Conservation (phyloP, 139 green algal species). For the Gonium pectorale region DNA sequence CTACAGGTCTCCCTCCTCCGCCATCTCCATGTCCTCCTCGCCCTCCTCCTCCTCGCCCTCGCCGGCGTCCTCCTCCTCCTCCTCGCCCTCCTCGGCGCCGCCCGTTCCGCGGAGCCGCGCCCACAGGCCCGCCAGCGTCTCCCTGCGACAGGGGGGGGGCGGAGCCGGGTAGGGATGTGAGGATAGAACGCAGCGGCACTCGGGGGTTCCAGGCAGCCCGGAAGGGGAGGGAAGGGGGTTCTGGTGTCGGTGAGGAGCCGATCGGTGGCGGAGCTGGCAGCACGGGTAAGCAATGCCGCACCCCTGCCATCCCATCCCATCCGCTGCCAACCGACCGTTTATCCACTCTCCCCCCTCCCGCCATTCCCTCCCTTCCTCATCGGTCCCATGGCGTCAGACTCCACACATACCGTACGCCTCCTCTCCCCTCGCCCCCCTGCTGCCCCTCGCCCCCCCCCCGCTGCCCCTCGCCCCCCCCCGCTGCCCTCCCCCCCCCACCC, state of each 20-base stretch:
- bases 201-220: not conserved
- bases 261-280: too few species aligned
- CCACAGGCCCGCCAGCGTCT: not conserved
- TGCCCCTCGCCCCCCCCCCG: not conserved
- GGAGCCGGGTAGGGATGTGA: not conserved
- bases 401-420: not conserved
- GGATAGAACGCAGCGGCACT: not conserved
- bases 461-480: not conserved
- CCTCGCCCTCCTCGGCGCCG: not conserved
- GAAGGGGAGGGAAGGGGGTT: not conserved
- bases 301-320: not conserved
- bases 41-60: slow-evolving; percentile 32
- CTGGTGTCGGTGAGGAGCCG: not conserved
- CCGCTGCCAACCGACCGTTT: not conserved
- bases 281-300: not conserved
- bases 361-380: not conserved
- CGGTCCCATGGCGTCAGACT: not conserved
- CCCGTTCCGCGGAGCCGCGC: slow-evolving; percentile 4
- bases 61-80: slow-evolving; percentile 22
- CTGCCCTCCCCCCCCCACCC: not conserved
- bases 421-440: not conserved
- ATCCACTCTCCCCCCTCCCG: not conserved
- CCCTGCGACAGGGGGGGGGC: not conserved
- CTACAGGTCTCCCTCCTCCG: slow-evolving; percentile 16
- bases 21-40: slow-evolving; percentile 15